These are phyloP conservation scores for Isoetes taiwanensis DNA, from an alignment of 75 land plant species.

Conservation along the genomic window DNA sequence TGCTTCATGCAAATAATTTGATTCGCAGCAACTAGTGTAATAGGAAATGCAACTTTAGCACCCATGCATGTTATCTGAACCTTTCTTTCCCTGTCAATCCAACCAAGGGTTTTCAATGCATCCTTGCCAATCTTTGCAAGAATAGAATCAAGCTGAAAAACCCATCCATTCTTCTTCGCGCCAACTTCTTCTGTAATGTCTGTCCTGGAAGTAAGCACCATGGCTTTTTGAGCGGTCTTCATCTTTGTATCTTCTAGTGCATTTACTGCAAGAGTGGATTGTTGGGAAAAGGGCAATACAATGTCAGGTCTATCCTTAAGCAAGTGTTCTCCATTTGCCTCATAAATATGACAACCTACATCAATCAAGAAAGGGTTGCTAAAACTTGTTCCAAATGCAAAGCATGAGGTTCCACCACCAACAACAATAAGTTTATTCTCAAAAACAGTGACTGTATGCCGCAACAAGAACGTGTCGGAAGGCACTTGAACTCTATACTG, in stretches of 20 bases:
- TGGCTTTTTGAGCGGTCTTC: neutral
- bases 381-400: conserved; percentile 91
- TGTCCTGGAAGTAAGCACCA: neutral
- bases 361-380: conserved; percentile 33
- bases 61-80: conserved; percentile 27
- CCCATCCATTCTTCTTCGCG: conserved; percentile 16
- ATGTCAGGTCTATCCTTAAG: no score
- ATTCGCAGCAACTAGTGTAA: conserved; percentile 33
- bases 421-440: conserved; percentile 38
- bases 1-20: no score
- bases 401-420: conserved; percentile 91
- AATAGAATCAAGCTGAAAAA: conserved; percentile 35
- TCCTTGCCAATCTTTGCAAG: conserved; percentile 73
- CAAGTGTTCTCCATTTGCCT: neutral
- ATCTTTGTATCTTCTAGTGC: no score
- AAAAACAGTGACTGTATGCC: conserved; percentile 48
- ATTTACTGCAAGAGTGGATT: no score
- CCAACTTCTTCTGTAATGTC: neutral
- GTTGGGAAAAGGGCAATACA: no score
- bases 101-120: conserved; percentile 54
- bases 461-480: conserved; percentile 38
- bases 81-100: conserved; percentile 64
- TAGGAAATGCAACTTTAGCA: conserved; percentile 45
- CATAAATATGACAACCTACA: conserved; percentile 4
- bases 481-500: conserved; percentile 23